Conservation (phyloP, 768 basidiomycete genomes). For the Postia placenta region DNA sequence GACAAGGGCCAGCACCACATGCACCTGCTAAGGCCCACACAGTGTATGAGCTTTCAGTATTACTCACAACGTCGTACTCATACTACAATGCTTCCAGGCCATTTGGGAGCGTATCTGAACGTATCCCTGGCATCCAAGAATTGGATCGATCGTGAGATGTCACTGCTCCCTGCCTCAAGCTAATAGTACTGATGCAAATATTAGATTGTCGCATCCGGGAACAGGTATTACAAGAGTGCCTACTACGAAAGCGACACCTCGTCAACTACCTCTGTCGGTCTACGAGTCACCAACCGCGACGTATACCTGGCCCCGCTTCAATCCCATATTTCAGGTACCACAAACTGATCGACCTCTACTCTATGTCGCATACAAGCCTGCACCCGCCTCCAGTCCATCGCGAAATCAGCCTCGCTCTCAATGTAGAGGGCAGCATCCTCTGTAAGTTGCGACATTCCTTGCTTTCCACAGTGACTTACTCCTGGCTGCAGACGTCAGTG, state of each 20-base stretch:
- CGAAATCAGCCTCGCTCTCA: not conserved
- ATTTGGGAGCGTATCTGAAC: not conserved
- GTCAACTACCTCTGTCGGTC: conserved; percentile 8
- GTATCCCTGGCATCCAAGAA: not conserved
- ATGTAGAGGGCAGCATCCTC: not conserved
- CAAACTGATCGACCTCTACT: conserved; percentile 1
- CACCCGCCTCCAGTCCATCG: not conserved
- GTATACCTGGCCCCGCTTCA: conserved; percentile 16
- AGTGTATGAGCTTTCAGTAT: no score
- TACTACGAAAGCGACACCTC: no score
- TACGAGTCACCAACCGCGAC: conserved; percentile 15
- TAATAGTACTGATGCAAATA: no score
- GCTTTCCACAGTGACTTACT: no score
- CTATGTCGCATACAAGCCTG: conserved; percentile 9
- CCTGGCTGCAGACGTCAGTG: no score
- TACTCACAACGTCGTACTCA: no score
- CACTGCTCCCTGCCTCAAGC: no score
- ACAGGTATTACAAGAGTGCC: no score
- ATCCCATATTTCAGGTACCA: conserved; percentile 1
- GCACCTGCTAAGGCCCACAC: no score
- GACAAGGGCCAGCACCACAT: not conserved
- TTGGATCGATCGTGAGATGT: not conserved
- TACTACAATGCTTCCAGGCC: no score
- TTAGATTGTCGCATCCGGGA: no score
- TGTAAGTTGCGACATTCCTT: not conserved